Conservation (phyloP, 208 protist species). For the Wallacemonas rigidus region DNA sequence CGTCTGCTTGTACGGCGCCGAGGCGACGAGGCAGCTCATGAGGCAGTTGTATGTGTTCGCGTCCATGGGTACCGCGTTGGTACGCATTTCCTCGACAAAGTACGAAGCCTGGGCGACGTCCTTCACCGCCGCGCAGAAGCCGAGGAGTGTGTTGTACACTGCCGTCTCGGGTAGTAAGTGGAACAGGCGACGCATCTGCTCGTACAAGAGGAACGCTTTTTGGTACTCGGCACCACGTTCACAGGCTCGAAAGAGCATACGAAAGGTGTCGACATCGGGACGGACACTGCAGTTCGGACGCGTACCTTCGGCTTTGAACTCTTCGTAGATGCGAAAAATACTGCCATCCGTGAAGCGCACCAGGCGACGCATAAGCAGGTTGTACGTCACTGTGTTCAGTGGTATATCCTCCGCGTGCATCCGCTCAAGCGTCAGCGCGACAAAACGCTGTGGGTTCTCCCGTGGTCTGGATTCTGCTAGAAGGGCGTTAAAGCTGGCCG, state of each 20-base stretch:
- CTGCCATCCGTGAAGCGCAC: conserved; percentile 70
- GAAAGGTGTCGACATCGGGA: conserved; percentile 82
- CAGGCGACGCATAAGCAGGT: conserved; percentile 87
- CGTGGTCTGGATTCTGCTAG: conserved; percentile 47
- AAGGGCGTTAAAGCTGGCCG: conserved; percentile 86
- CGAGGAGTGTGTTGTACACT: conserved; percentile 88
- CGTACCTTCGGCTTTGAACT: conserved; percentile 76
- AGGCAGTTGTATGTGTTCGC: conserved; percentile 93
- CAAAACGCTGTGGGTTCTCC: conserved; percentile 67
- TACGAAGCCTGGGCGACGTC: conserved; percentile 90
- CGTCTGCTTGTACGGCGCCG: conserved; percentile 83
- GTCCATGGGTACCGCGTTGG: conserved; percentile 59
- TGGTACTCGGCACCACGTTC: conserved; percentile 83
- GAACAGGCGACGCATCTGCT: conserved; percentile 82
- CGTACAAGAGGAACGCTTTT: conserved; percentile 82
- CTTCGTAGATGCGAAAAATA: conserved; percentile 86
- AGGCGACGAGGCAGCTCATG: conserved; percentile 85
- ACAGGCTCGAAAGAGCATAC: conserved; percentile 86
- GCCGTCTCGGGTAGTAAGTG: conserved; percentile 72
- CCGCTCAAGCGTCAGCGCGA: conserved; percentile 65
- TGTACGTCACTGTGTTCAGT: conserved; percentile 89
- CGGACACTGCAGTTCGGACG: conserved; percentile 60
- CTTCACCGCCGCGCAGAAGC: conserved; percentile 84
- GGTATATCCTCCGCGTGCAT: conserved; percentile 89
- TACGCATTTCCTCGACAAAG: conserved; percentile 91